Evolutionary conservation across 2,329 filamentous ascomycete genomes (phyloP), one percentile per base, ranked within the genome.

Genomic region (Hymenoscyphus fraxineus): DNA sequence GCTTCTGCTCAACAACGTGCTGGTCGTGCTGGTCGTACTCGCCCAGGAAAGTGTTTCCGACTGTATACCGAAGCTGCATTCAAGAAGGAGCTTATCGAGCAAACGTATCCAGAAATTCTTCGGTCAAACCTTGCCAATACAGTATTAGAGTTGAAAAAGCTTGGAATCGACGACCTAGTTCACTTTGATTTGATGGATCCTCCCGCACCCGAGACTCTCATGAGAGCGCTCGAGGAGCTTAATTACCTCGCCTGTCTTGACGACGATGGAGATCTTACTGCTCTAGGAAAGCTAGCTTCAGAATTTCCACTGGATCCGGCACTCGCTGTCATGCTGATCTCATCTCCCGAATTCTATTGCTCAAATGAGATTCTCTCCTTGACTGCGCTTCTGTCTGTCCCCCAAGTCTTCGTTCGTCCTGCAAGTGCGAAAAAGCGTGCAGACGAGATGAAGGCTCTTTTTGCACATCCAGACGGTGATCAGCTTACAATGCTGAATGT

Each of bases 151-250:
- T 81, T 99, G 74, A 98, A 98, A 84, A 98, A 99, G 80, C 88
- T 99, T 47, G 95, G 95, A 56, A 88, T 99, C 35, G 88, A 96
- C 71, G 95, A 99, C 77, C 82, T 99, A 59, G 95, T 99, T 12
- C 95, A 99, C 79, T 99, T 99, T 75, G 96, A 99, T 76, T 84
- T 99, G 58, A 98, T 99, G 94, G 95, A 99, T 73, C 95, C 95
- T 31, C 95, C 95, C 0, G 94, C 96, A 1, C 96, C 95, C 0
- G 96, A 99, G 80, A 99, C 96, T 10, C 88, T 99, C 78, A 99
- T 99, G 94, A 88, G 96, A 70, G 95, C 95, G 2, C 81, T 99
- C 27, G 95, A 99, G 77, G 95, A 99, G 80, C 87, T 99, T 64
- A 99, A 99, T 78, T 99, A 97, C 76, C 85, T 99, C 16, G 93